phyloP scores from a whole-genome alignment of 2,329 filamentous ascomycete genomes.

The Fusarium subtropicale region DNA sequence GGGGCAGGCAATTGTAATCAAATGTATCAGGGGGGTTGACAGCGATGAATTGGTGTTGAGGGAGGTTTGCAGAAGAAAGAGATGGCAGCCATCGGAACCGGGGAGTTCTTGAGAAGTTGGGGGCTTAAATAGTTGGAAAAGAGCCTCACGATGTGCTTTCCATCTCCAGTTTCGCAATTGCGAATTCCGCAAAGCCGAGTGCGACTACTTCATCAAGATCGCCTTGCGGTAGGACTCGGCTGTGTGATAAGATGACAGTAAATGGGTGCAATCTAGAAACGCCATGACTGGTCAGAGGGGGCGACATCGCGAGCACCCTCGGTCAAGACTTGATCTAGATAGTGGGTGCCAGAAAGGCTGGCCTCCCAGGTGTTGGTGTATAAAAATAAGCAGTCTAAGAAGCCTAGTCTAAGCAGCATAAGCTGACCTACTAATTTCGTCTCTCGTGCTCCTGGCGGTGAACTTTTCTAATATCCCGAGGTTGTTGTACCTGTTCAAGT shows the following conservation, averaged over 20 bases:
- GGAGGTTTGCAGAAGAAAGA: neutral
- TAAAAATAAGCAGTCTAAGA: too few relatives aligned
- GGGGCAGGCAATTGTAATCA: neutral
- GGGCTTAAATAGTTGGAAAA: constrained; percentile 27
- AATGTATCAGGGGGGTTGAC: neutral
- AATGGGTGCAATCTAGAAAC: neutral
- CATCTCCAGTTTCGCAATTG: constrained; percentile 27
- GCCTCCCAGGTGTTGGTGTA: too few relatives aligned
- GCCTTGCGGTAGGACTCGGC: constrained; percentile 3
- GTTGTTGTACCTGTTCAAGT: neutral
- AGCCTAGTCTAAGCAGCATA: too few relatives aligned
- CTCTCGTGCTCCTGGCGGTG: too few relatives aligned
- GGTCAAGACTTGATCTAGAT: neutral
- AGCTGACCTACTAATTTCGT: too few relatives aligned
- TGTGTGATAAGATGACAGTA: constrained; percentile 1
- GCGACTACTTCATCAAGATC: constrained; percentile 14
- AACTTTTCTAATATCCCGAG: too few relatives aligned
- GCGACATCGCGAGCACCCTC: constrained; percentile 6
- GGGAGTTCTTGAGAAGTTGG: neutral
- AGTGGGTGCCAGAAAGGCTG: too few relatives aligned
- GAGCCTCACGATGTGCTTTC: constrained; percentile 2
- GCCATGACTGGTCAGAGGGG: constrained; percentile 15
- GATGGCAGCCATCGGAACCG: too few relatives aligned
- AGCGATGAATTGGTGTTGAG: neutral
- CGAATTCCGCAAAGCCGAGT: constrained; percentile 33